Percentiles rank a stretch among this genome's conserved stretches.
These are phyloP conservation scores for Macrophomina phaseolina DNA, from an alignment of 2,329 filamentous ascomycete genomes.

Conservation along the genomic window DNA sequence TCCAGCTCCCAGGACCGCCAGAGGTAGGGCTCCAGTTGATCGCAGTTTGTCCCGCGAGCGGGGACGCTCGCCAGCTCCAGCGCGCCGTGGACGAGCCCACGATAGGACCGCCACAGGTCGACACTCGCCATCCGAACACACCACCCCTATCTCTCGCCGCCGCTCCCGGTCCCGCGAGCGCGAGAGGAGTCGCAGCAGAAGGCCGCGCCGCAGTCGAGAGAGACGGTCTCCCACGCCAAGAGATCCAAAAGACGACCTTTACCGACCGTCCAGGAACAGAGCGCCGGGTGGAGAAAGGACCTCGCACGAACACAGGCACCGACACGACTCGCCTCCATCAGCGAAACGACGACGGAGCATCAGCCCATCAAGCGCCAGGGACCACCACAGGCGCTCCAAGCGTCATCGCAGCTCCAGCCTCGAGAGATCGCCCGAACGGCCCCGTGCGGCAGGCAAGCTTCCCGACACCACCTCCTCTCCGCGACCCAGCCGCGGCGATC, in stretches of 20 bases:
- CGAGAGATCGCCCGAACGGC: slow-evolving; percentile 42
- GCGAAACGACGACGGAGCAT: slow-evolving; percentile 47
- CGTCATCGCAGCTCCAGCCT: slow-evolving; percentile 43
- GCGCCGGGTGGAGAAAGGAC: slow-evolving; percentile 44
- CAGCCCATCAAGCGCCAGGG: slow-evolving; percentile 42
- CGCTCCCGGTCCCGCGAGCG: slow-evolving; percentile 37
- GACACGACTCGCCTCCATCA: slow-evolving; percentile 44
- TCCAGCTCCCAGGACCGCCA: slow-evolving; percentile 41
- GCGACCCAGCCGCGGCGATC: slow-evolving; percentile 39
- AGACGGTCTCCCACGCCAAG: slow-evolving; percentile 32
- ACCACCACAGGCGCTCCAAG: slow-evolving; percentile 41
- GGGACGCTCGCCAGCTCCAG: slow-evolving; percentile 42
- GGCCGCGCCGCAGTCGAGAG: slow-evolving; percentile 40
- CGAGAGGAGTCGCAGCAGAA: slow-evolving; percentile 24
- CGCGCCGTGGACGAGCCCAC: slow-evolving; percentile 39
- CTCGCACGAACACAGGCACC: slow-evolving; percentile 41
- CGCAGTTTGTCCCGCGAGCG: slow-evolving; percentile 38
- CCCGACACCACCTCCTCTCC: slow-evolving; percentile 41
- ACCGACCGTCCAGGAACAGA: slow-evolving; percentile 43
- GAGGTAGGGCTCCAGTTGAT: slow-evolving; percentile 39
- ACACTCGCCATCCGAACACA: slow-evolving; percentile 28
- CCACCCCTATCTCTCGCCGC: slow-evolving; percentile 34
- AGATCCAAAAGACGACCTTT: slow-evolving; percentile 40
- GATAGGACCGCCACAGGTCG: slow-evolving; percentile 36
- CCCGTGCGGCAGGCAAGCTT: slow-evolving; percentile 39